A percentile compares a stretch with the other conserved stretches of the same genome.
phyloP scores from a whole-genome alignment of 2,329 filamentous ascomycete genomes.

The Colletotrichum horii region DNA sequence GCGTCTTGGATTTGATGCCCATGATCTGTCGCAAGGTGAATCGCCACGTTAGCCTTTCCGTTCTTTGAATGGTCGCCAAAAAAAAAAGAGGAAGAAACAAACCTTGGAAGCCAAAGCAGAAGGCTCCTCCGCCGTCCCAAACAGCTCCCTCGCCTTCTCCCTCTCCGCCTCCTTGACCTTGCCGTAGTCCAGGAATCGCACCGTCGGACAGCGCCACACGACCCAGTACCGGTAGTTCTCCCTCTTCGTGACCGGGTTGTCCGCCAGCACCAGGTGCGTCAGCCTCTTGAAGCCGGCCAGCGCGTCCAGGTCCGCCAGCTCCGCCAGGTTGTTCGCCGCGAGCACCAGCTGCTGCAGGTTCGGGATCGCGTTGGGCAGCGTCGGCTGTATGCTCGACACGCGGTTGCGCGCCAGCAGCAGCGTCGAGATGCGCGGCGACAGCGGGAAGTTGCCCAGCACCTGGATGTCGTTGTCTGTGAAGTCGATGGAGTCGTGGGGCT shows the following conservation, averaged over 20 bases:
- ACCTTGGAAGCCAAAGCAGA: constrained; percentile 80
- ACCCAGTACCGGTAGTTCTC: constrained; percentile 96
- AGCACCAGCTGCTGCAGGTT: constrained; percentile 84
- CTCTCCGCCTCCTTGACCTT: constrained; percentile 92
- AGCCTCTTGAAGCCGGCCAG: constrained; percentile 71
- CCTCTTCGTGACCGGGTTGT: constrained; percentile 91
- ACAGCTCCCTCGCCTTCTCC: constrained; percentile 76
- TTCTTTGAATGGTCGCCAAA: neutral
- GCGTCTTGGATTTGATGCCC: constrained; percentile 79
- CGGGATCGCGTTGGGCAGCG: constrained; percentile 76
- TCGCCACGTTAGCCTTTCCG: neutral
- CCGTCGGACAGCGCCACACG: constrained; percentile 81
- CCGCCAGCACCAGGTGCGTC: constrained; percentile 80
- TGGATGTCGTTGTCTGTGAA: constrained; percentile 98
- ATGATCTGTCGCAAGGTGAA: constrained; percentile 65
- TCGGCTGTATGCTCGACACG: constrained; percentile 79
- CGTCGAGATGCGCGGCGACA: constrained; percentile 85
- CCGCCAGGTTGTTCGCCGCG: constrained; percentile 79
- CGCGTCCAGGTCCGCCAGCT: constrained; percentile 88
- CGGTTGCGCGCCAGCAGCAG: constrained; percentile 91
- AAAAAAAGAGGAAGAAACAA: neutral
- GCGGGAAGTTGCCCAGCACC: constrained; percentile 87
- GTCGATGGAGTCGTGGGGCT: constrained; percentile 97
- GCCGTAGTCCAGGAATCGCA: constrained; percentile 90
- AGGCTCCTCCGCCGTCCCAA: constrained; percentile 79